Percentiles rank a stretch among this genome's conserved stretches.
Conservation (phyloP, 768 basidiomycete species). For the Cubamyces sp. region DNA sequence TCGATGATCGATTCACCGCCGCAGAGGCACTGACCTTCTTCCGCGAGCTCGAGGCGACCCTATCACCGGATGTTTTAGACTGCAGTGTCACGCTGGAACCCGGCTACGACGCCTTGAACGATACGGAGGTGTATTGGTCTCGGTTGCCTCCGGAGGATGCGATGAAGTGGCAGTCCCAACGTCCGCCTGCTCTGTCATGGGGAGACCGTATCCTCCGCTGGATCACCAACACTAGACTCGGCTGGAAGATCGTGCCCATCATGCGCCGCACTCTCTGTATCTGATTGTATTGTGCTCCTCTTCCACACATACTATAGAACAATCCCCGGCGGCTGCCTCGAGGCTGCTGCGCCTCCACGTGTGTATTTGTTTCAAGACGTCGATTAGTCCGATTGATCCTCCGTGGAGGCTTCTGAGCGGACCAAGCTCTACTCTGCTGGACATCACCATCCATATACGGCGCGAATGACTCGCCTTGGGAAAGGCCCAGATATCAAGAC, state of each 20-base stretch:
- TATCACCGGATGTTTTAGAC: not conserved
- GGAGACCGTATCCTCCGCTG: not conserved
- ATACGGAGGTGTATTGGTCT: slow-evolving; percentile 6
- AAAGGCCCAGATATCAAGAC: too few species aligned
- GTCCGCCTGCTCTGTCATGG: not conserved
- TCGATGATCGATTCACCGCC: not conserved
- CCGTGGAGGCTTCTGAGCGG: too few species aligned
- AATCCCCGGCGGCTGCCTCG: too few species aligned
- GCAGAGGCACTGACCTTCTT: slow-evolving; percentile 5
- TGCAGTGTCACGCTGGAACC: not conserved
- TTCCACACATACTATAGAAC: too few species aligned
- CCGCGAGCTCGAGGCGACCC: not conserved
- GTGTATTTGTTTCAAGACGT: too few species aligned
- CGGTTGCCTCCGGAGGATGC: not conserved
- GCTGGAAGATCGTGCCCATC: not conserved
- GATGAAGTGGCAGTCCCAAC: not conserved
- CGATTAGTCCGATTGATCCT: too few species aligned
- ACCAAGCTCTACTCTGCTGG: too few species aligned
- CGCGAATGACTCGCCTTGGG: too few species aligned
- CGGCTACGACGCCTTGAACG: not conserved
- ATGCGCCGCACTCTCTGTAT: not conserved
- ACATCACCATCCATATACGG: too few species aligned
- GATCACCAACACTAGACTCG: not conserved
- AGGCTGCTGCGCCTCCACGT: too few species aligned
- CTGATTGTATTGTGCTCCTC: too few species aligned